Percentiles rank a stretch among this genome's conserved stretches.
Evolutionary conservation across 1,284 basidiomycete genomes (phyloP).

Genomic region (Tylopilus orsonianus): DNA sequence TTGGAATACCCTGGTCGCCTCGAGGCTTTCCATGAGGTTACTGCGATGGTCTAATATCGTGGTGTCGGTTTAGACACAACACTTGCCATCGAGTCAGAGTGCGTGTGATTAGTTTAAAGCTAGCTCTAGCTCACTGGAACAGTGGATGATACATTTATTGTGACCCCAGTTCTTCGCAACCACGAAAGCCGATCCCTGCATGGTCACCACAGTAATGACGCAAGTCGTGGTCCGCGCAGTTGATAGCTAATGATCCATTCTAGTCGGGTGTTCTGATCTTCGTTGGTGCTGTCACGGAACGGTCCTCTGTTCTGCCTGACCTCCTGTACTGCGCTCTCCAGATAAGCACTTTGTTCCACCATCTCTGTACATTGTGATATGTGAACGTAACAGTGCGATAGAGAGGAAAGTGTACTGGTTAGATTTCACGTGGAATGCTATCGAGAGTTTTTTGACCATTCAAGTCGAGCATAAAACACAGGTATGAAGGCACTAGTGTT

Average conservation of each 20-base stretch:
- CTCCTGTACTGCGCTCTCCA: background rate
- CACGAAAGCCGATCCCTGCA: background rate
- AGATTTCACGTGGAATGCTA: background rate
- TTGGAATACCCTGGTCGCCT: conserved; percentile 9
- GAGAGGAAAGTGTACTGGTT: background rate
- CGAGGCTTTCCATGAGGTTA: conserved; percentile 18
- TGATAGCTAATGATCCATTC: background rate
- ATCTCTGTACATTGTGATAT: background rate
- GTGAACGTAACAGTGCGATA: background rate
- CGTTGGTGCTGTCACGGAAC: background rate
- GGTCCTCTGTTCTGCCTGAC: no score
- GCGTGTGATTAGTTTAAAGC: background rate
- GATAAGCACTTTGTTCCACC: conserved; percentile 1
- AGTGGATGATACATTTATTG: no score
- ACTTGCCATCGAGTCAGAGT: background rate
- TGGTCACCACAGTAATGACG: background rate
- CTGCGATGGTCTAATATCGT: background rate
- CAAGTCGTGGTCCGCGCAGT: background rate
- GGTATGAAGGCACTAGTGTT: background rate
- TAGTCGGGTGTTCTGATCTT: conserved; percentile 14
- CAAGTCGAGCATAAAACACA: background rate
- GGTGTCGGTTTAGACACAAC: background rate
- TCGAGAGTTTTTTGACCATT: background rate
- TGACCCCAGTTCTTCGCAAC: background rate
- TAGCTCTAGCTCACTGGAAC: no score